Base-by-base conservation (phyloP, 129 eudicot species). In the Cynara cardunculus region DNA sequence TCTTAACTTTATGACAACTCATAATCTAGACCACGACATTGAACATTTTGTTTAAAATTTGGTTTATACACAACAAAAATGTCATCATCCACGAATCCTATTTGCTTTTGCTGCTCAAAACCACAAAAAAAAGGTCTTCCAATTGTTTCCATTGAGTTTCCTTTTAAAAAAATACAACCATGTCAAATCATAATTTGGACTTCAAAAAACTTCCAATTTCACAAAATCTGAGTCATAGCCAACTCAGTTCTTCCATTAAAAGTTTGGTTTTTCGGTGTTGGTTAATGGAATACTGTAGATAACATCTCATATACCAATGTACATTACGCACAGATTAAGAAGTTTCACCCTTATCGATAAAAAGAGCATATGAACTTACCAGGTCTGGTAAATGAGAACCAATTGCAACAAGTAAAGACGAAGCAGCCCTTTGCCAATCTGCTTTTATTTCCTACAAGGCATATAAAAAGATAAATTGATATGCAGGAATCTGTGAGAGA, bases 391-490 rank as follows among this genome's bases (percentile, higher is more conserved):
- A 85, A 87, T 95, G 99, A 28, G 89, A 90, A 81, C 97, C 99
- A 34, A 95, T 88, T 66, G 99, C 91, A 75, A 95, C 99, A 84
- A 95, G 97, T 62, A 95, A 83, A 76, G 94, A 85, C 44, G 97
- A 85, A 39, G 99, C 99, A 86, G 97, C 97, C 80, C 90, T 95
- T 89, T 95, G 99, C 99, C 99, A 95, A 74, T 95, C 96, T 73
- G 97, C 90, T 87, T 89, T 89, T 56, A 95, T 76, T 82, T 95
- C 99, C 99, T 95, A 77, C 77, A 84, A 68, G 65, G 22, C 34
- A 80, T 35, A 30, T 70, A 19, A 27, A 80, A 76, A 24, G n/a
- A 64, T 76, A 76, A 70, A 35, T n/a, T 28, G 14, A 30, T 32
- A 78, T 26, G 44, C 25, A 44, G 37, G 7, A 27, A 61, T 75